Percentiles rank a stretch among this genome's conserved stretches.
Conservation (phyloP, 306 rosid genomes). For the Castanea crenata region DNA sequence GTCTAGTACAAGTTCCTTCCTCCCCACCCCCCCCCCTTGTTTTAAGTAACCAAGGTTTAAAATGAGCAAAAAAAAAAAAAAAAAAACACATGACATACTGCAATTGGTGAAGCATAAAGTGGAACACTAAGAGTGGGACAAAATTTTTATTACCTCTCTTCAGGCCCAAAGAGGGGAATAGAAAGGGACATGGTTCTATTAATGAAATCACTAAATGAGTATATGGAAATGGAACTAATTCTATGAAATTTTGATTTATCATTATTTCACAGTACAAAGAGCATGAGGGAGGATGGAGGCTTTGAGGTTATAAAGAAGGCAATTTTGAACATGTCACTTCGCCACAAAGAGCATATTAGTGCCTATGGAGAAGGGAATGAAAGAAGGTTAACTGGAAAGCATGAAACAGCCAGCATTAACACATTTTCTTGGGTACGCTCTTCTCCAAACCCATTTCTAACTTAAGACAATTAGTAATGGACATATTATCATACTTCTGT, state of each 20-base stretch:
- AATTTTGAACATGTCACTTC: slow-evolving; percentile 90
- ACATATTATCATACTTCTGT: neutral
- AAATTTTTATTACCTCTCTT: neutral
- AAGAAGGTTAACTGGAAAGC: slow-evolving; percentile 98
- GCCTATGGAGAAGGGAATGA: slow-evolving; percentile 99
- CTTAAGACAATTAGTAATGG: neutral
- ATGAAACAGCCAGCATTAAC: slow-evolving; percentile 86
- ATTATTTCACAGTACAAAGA: slow-evolving; percentile 71
- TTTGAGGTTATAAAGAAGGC: slow-evolving; percentile 90
- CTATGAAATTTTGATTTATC: slow-evolving; percentile 9
- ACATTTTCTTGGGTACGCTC: slow-evolving; percentile 88
- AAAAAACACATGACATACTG: too few relatives aligned
- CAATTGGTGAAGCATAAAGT: too few relatives aligned
- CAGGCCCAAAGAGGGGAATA: neutral
- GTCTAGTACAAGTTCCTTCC: too few relatives aligned
- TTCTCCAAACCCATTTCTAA: slow-evolving; percentile 13
- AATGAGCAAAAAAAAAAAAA: too few relatives aligned
- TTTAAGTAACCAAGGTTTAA: too few relatives aligned
- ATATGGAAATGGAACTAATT: neutral
- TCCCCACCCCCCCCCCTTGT: too few relatives aligned
- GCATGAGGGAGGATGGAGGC: slow-evolving; percentile 99
- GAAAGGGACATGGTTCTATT: neutral
- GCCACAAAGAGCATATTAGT: slow-evolving; percentile 77
- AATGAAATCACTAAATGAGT: slow-evolving; percentile 13
- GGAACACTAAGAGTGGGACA: too few relatives aligned